Evolutionary conservation across 2,329 filamentous ascomycete species (phyloP), one percentile per base, ranked within the genome.

Genomic region (Pyrenochaeta sp.): DNA sequence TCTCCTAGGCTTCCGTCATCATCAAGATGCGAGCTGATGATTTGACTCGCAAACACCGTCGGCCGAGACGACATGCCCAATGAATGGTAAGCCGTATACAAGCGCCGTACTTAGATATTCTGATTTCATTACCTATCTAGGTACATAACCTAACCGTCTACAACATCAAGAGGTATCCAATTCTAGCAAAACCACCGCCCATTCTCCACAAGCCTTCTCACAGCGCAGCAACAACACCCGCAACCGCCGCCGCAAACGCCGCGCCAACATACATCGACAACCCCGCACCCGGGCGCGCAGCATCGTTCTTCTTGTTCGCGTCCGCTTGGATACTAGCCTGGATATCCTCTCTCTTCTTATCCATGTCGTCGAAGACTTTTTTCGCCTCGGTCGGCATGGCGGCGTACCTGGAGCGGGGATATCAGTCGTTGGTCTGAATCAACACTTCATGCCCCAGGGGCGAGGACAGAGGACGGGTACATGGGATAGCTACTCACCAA

Each of bases 381-480:
- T 41, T 40, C 13, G 41, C 30, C 11, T 46, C 48, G 2, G 43
- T 51, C 14, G 48, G 43, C 48, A 51, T 46, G 8, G 48, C 48
- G 2, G 17, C 26, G 27, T 40, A 51, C 48, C 48, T 51, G 17
- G 8, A 13, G 8, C 6, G 5, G 3, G 8, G 22, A 46, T 13
- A 50, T 38, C 23, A 7, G n/a, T n/a, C n/a, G n/a, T n/a, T n/a
- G n/a, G n/a, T n/a, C n/a, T n/a, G n/a, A n/a, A n/a, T n/a, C n/a
- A n/a, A n/a, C n/a, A n/a, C n/a, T n/a, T n/a, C n/a, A n/a, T n/a
- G n/a, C n/a, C n/a, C n/a, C 19, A 22, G 5, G 4, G 19, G 5
- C 14, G 19, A n/a, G n/a, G n/a, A n/a, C n/a, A n/a, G n/a, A n/a
- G n/a, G n/a, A 30, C n/a, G 18, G 11, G 21, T 13, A 26, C 24